Percentiles rank a stretch among this genome's conserved stretches.
phyloP scores from a whole-genome alignment of 1,284 basidiomycete genomes.

The Trichosporon faecale region DNA sequence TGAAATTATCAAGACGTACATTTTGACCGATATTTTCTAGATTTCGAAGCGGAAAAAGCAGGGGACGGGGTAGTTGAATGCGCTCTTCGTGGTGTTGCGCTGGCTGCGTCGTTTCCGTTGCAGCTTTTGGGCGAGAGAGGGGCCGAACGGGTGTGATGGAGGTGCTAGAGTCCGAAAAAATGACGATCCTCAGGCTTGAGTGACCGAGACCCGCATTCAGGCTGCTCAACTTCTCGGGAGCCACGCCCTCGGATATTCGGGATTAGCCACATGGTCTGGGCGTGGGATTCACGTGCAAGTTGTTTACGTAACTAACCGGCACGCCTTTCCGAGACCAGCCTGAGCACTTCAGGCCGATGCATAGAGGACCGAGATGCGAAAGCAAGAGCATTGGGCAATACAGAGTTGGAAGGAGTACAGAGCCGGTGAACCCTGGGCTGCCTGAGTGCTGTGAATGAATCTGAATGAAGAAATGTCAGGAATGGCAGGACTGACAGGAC shows the following conservation, averaged over 20 bases:
- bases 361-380: not conserved
- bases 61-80: not conserved
- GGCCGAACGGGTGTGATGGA: slow-evolving; percentile 3
- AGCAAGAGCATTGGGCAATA: not conserved
- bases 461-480: not conserved
- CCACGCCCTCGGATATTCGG: not conserved
- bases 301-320: not conserved
- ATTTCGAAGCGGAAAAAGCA: not conserved
- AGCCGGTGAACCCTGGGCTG: not conserved
- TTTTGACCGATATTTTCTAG: slow-evolving; percentile 15
- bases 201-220: not conserved
- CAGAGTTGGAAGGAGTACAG: not conserved
- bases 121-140: slow-evolving; percentile 5
- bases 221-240: not conserved
- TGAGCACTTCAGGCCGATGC: not conserved
- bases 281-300: not conserved
- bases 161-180: slow-evolving; percentile 7
- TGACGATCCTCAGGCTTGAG: not conserved
- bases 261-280: not conserved
- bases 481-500: not conserved
- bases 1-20: slow-evolving; percentile 11
- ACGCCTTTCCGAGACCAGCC: not conserved
- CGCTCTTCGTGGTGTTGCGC: slow-evolving; percentile 6
- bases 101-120: slow-evolving; percentile 8
- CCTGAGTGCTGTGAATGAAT: not conserved